A percentile compares a stretch with the other conserved stretches of the same genome.
phyloP scores from a whole-genome alignment of 1,284 basidiomycete genomes.

The Sporisorium sorghi region DNA sequence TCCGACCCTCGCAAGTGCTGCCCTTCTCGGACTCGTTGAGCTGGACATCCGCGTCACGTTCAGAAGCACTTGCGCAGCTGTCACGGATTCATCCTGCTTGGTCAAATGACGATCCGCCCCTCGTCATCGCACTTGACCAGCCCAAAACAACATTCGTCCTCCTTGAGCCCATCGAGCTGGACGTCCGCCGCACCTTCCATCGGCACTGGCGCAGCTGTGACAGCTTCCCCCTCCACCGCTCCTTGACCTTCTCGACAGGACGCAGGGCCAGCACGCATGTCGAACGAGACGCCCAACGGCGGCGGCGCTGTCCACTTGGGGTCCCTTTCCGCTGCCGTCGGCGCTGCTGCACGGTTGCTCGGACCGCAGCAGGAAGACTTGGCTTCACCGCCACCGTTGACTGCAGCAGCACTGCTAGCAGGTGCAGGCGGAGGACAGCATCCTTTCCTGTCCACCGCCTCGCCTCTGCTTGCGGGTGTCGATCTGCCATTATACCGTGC shows the following conservation, averaged over 20 bases:
- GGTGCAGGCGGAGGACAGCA: background rate
- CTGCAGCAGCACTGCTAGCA: background rate
- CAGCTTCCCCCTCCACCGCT: background rate
- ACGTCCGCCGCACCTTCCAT: conserved; percentile 1
- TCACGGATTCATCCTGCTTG: too few relatives aligned
- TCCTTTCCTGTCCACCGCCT: background rate
- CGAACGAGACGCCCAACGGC: conserved; percentile 18
- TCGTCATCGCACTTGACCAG: conserved; percentile 42
- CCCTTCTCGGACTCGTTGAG: too few relatives aligned
- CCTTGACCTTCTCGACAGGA: background rate
- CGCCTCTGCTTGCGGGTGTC: background rate
- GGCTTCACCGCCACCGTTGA: background rate
- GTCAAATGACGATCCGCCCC: conserved; percentile 39
- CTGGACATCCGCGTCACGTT: too few relatives aligned
- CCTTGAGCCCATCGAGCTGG: conserved; percentile 3
- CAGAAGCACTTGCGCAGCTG: too few relatives aligned
- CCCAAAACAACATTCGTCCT: conserved; percentile 48
- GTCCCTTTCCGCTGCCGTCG: background rate
- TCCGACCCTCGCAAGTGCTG: too few relatives aligned
- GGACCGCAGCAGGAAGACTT: background rate
- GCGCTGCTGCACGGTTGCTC: background rate
- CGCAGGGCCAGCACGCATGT: conserved; percentile 9
- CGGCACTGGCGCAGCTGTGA: background rate
- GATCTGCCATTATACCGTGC: background rate
- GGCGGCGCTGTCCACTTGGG: conserved; percentile 5